Percentiles rank a stretch among this genome's conserved stretches.
These are phyloP conservation scores for Penicillium sp. DNA, from an alignment of 2,329 filamentous ascomycete genomes.

Conservation along the genomic window DNA sequence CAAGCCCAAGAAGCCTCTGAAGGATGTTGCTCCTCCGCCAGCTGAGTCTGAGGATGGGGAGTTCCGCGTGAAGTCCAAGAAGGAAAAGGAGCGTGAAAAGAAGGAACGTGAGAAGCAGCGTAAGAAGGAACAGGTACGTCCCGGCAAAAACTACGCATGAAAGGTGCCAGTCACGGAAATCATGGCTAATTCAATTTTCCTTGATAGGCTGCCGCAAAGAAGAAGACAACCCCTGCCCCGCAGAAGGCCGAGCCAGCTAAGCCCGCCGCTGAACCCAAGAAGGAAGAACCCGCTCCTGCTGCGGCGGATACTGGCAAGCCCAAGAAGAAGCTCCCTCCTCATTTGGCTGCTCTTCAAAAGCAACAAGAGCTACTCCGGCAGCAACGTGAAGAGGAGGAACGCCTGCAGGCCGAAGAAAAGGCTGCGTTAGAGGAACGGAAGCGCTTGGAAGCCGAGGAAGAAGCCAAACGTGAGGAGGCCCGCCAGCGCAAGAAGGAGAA, in stretches of 20 bases:
- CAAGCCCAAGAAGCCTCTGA: slow-evolving; percentile 61
- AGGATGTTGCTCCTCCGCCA: slow-evolving; percentile 49
- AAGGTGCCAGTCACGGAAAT: no score
- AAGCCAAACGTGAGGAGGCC: slow-evolving; percentile 47
- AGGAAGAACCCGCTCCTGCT: slow-evolving; percentile 41
- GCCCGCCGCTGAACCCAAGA: slow-evolving; percentile 50
- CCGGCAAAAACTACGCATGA: not conserved
- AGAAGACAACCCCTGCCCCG: slow-evolving; percentile 52
- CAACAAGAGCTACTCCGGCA: slow-evolving; percentile 48
- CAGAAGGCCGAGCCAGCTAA: slow-evolving; percentile 58
- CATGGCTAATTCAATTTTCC: slow-evolving; percentile 10
- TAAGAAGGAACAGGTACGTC: slow-evolving; percentile 89
- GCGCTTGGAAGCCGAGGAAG: slow-evolving; percentile 44
- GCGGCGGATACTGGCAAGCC: slow-evolving; percentile 55
- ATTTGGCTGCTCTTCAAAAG: slow-evolving; percentile 51
- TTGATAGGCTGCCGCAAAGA: slow-evolving; percentile 76
- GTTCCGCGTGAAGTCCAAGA: slow-evolving; percentile 84
- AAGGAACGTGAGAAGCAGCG: slow-evolving; percentile 98
- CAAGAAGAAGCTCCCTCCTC: slow-evolving; percentile 78
- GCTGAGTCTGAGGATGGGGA: slow-evolving; percentile 47
- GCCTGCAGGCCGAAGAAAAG: slow-evolving; percentile 39
- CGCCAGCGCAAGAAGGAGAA: slow-evolving; percentile 49
- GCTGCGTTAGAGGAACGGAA: slow-evolving; percentile 41
- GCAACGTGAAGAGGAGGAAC: slow-evolving; percentile 48
- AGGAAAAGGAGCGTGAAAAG: slow-evolving; percentile 96